These are phyloP conservation scores for Takashimella koratensis DNA, from an alignment of 1,284 basidiomycete genomes.

Conservation along the genomic window DNA sequence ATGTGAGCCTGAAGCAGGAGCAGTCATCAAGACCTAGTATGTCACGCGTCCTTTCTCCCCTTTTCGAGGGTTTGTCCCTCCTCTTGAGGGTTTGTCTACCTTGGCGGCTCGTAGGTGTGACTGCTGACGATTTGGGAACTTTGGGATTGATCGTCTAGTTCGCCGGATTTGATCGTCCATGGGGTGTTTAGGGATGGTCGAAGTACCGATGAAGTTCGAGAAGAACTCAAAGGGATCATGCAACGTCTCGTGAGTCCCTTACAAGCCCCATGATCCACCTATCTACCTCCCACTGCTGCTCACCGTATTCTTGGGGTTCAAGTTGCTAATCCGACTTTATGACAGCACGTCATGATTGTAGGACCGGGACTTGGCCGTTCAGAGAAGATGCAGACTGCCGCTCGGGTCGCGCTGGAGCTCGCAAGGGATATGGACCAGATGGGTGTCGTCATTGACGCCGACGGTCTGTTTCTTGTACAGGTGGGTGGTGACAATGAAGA, in stretches of 20 bases:
- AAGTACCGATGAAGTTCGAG: slow-evolving; percentile 27
- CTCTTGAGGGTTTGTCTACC: too few relatives aligned
- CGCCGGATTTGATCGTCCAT: slow-evolving; percentile 88
- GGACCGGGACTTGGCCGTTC: slow-evolving; percentile 91
- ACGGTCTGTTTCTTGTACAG: slow-evolving; percentile 55
- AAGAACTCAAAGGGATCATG: slow-evolving; percentile 64
- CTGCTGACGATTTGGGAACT: too few relatives aligned
- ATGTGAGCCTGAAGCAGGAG: slow-evolving; percentile 83
- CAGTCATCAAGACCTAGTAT: slow-evolving; percentile 86
- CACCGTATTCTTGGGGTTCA: too few relatives aligned
- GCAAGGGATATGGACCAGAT: slow-evolving; percentile 59
- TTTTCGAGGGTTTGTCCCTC: slow-evolving; percentile 54
- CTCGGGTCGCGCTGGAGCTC: slow-evolving; percentile 52
- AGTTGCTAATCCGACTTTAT: too few relatives aligned
- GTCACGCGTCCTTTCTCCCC: slow-evolving; percentile 5
- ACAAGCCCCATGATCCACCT: too few relatives aligned
- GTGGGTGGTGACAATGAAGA: too few relatives aligned
- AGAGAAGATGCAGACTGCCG: slow-evolving; percentile 77
- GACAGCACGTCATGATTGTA: slow-evolving; percentile 83
- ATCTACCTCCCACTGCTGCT: too few relatives aligned
- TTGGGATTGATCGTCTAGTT: too few relatives aligned
- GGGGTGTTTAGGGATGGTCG: slow-evolving; percentile 61
- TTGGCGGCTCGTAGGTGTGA: too few relatives aligned
- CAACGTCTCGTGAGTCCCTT: slow-evolving; percentile 58
- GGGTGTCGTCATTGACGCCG: slow-evolving; percentile 91